Evolutionary conservation across 257 asterid genomes (phyloP).

Genomic region (Nemophila menziesii): DNA sequence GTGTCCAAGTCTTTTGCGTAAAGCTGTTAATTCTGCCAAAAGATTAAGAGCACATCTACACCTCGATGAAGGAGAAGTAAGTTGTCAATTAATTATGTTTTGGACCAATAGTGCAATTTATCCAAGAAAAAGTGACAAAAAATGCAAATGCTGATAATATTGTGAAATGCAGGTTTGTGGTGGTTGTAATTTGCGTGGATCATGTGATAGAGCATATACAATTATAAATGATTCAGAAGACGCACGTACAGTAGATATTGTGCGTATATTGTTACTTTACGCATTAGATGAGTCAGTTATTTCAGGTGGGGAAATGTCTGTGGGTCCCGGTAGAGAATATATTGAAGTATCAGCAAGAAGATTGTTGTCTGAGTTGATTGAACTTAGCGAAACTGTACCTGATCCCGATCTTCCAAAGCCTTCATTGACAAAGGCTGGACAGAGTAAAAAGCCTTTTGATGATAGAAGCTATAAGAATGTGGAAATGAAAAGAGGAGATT

Average conservation of each 20-base stretch:
- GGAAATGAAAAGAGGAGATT: conserved; percentile 61
- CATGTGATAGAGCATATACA: conserved; percentile 78
- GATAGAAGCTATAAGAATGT: conserved; percentile 12
- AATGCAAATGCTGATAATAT: background rate
- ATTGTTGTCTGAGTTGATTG: conserved; percentile 55
- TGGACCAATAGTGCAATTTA: background rate
- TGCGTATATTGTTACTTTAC: conserved; percentile 49
- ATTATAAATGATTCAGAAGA: conserved; percentile 47
- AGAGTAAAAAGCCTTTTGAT: conserved; percentile 28
- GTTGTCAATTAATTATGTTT: conserved; percentile 8
- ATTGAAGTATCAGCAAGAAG: conserved; percentile 65
- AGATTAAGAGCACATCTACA: conserved; percentile 68
- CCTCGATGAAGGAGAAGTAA: conserved; percentile 76
- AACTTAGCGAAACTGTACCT: conserved; percentile 49
- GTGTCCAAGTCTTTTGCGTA: conserved; percentile 66
- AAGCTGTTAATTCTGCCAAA: conserved; percentile 78
- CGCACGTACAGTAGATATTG: conserved; percentile 76
- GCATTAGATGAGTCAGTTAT: conserved; percentile 62
- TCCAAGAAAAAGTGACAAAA: background rate
- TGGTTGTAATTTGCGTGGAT: conserved; percentile 64
- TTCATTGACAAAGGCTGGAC: conserved; percentile 25
- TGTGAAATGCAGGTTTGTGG: conserved; percentile 57
- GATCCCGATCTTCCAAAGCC: conserved; percentile 49
- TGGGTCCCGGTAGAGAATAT: conserved; percentile 45
- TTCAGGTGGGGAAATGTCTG: conserved; percentile 36